Base-by-base conservation (phyloP, 208 protist species). In the Acanthamoeba polyphaga region DNA sequence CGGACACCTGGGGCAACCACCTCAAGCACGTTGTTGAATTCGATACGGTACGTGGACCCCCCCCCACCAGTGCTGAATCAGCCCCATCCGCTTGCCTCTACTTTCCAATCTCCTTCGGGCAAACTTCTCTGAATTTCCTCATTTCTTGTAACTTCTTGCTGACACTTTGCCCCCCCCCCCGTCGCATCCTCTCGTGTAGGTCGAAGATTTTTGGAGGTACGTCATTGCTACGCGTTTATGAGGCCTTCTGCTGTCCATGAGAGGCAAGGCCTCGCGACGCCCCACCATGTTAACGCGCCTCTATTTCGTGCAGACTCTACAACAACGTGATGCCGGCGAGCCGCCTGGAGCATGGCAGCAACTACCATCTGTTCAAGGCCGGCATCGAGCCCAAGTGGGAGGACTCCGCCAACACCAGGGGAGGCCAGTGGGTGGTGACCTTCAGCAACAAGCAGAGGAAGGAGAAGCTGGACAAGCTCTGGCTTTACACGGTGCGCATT, bases 361-460 rank as follows among this genome's bases (percentile, higher is more conserved):
- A 98, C 84, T 98, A 99, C 55, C 99, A 99, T 96, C 97, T 99
- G 49, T 99, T 99, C 96, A 98, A 98, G 34, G 98, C 99, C 80
- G 98, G 98, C 82, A 99, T 99, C 78, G 97, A 99, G 95, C 99
- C 99, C 84, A 98, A 98, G 96, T 99, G 99, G 99, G 99, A 99
- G 96, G 98, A 99, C 95, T 91, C 96, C 24, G 96, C 96, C 22
- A 99, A 99, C 97, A 96, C 96, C 24, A 95, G 98, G 89, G 98
- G 98, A 60, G 98, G 98, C 90, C 98, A 99, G 93, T 96, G 97
- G 89, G 94, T 98, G 74, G 19, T 70, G 49, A 95, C 51, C 29
- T n/a, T 93, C 51, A 46, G 46, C 55, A 95, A 87, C 24, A 46
- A 64, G 32, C 55, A 95, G 32, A 51, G 92, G 66, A 96, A 80